phyloP scores from a whole-genome alignment of 2,329 filamentous ascomycete genomes.

The Esteya vermicola region DNA sequence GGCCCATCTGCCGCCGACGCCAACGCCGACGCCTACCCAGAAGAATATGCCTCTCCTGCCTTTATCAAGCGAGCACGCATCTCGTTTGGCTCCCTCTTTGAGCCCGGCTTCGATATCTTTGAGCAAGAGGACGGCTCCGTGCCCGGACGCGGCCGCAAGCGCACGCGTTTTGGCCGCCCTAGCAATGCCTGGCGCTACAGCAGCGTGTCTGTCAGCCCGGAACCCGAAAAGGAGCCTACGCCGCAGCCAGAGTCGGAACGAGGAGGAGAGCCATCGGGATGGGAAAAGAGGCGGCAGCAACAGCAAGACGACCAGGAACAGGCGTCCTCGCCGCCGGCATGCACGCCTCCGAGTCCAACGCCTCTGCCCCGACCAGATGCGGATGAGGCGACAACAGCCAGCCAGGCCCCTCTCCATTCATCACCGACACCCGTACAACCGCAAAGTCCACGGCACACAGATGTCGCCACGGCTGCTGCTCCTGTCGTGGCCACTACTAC shows the following conservation, averaged over 20 bases:
- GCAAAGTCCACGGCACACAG: neutral
- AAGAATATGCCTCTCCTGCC: conserved; percentile 62
- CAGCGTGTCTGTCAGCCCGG: conserved; percentile 57
- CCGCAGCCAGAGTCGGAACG: too few relatives aligned
- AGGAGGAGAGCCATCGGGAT: too few relatives aligned
- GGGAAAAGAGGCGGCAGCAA: too few relatives aligned
- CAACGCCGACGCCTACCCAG: conserved; percentile 20
- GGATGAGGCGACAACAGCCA: conserved; percentile 11
- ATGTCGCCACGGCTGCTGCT: neutral
- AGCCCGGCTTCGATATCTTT: conserved; percentile 52
- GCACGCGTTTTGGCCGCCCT: conserved; percentile 51
- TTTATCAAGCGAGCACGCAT: conserved; percentile 60
- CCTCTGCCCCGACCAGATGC: conserved; percentile 11
- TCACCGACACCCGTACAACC: neutral
- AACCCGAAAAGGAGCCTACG: conserved; percentile 25
- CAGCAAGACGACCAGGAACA: too few relatives aligned
- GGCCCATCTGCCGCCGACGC: neutral
- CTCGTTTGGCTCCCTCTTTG: conserved; percentile 54
- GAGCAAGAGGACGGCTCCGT: conserved; percentile 53
- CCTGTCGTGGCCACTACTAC: too few relatives aligned
- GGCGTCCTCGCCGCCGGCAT: too few relatives aligned
- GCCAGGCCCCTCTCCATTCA: neutral
- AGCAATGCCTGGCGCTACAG: conserved; percentile 61
- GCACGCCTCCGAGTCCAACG: neutral
- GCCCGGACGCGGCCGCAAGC: conserved; percentile 50